These are phyloP conservation scores for Fraxinus nigra DNA, from an alignment of 305 asterid genomes.

Conservation along the genomic window DNA sequence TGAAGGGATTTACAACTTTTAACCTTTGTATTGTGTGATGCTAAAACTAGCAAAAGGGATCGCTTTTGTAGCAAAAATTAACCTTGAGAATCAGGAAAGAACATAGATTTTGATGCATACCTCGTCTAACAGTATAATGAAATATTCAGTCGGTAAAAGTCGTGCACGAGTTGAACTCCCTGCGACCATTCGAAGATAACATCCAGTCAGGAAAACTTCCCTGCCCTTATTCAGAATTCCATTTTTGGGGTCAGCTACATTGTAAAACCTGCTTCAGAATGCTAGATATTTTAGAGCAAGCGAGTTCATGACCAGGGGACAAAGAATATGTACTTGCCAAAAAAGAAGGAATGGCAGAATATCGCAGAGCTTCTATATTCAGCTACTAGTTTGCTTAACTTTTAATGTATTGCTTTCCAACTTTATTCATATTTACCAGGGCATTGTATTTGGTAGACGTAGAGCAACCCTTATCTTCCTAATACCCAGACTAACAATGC, in stretches of 20 bases:
- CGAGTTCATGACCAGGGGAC: not conserved
- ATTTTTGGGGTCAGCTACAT: constrained; percentile 66
- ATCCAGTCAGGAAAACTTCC: constrained; percentile 85
- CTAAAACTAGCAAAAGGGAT: not conserved
- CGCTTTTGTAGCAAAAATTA: not conserved
- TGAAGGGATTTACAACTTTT: not conserved
- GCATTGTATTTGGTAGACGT: not conserved
- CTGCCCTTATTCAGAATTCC: constrained; percentile 87
- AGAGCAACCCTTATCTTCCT: not conserved
- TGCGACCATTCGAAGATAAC: constrained; percentile 70
- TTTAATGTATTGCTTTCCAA: not conserved
- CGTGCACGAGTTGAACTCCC: constrained; percentile 56
- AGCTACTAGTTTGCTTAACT: not conserved
- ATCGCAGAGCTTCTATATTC: not conserved
- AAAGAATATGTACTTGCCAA: not conserved
- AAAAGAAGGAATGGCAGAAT: not conserved
- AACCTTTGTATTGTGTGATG: not conserved
- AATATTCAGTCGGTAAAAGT: constrained; percentile 87
- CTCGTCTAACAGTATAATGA: constrained; percentile 80
- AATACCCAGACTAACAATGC: constrained; percentile 1
- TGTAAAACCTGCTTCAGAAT: constrained; percentile 61
- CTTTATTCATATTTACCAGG: not conserved
- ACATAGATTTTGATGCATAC: constrained; percentile 35
- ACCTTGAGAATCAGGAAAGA: constrained; percentile 5
- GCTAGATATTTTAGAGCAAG: constrained; percentile 21